Base-by-base conservation (phyloP, 768 basidiomycete species). In the Filobasidium floriforme region DNA sequence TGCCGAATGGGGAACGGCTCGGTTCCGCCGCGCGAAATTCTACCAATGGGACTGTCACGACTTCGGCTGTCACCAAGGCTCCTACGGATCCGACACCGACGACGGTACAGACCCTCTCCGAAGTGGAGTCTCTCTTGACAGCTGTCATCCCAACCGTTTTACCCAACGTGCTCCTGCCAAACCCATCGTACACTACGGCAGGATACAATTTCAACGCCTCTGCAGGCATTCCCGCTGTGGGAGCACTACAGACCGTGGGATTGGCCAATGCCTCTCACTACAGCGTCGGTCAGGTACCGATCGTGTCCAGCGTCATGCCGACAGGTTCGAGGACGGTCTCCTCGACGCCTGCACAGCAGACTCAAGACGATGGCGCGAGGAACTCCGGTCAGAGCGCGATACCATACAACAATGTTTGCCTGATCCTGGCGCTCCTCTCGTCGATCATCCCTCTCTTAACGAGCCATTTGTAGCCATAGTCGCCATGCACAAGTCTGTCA, bases 161-260 rank as follows among this genome's bases (percentile, higher is more conserved):
- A 6, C 68, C 68, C 29, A 69, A 69, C 62, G 68, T 63, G 1
- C 7, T 69, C 1, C 65, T 69, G 12, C 68, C 68, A 28, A 22
- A 66, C 52, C 68, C 68, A 19, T 28, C 57, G 0, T 62, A 63
- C 41, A 66, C 65, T 6, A 69, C 68, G 19, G 65, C 68, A n/a
- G 28, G 65, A 0, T 69, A 69, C 43, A 44, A 49, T 14, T 69
- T 69, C 61, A 24, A 57, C 5, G 63, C 68, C 10, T 44, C 63
- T 5, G 37, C 68, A 7, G 49, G 44, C 4, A 55, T 68, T 3
- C 62, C 52, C 4, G 29, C 32, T 2, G 24, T 59, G 7, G 68
- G 65, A 1, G 44, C 37, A 15, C 19, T 63, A 32, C 68, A 69
- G 41, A 52, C 55, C 15, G n/a, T 11, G 28, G 68, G 68, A 6